Evolutionary conservation across 1,284 basidiomycete genomes (phyloP).

Genomic region (Phylloporus sp.): DNA sequence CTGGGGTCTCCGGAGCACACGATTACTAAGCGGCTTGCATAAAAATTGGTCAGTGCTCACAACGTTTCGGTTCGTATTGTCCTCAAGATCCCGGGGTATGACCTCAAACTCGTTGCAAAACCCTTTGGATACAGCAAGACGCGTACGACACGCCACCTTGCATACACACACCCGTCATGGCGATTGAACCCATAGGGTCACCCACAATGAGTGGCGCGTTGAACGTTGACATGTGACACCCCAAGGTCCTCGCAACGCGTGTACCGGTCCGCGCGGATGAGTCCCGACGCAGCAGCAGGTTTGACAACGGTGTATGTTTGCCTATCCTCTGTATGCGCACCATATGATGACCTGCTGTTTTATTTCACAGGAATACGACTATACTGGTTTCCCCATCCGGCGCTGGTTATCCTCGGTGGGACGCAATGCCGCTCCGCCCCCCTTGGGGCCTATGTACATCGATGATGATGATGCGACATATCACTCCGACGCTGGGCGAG

Average conservation of each 20-base stretch:
- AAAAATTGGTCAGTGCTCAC: no score
- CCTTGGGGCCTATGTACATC: slow-evolving; percentile 62
- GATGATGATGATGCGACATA: slow-evolving; percentile 69
- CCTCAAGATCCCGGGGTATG: slow-evolving; percentile 64
- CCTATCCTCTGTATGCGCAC: no score
- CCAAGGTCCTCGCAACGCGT: slow-evolving; percentile 52
- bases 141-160: slow-evolving; percentile 42
- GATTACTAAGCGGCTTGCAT: no score
- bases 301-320: no score
- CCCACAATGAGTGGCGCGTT: not conserved
- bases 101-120: slow-evolving; percentile 76
- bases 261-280: no score
- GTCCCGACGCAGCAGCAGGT: no score
- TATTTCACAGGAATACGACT: no score
- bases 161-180: slow-evolving; percentile 77
- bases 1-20: no score
- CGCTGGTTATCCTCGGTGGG: slow-evolving; percentile 80
- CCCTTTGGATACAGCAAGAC: slow-evolving; percentile 58
- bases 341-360: no score
- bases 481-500: slow-evolving; percentile 56
- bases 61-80: slow-evolving; percentile 64
- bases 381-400: slow-evolving; percentile 84
- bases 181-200: slow-evolving; percentile 38
- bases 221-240: slow-evolving; percentile 11
- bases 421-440: slow-evolving; percentile 53